Evolutionary conservation across 139 green algal species (phyloP).

Genomic region (Coelastrella sp.): DNA sequence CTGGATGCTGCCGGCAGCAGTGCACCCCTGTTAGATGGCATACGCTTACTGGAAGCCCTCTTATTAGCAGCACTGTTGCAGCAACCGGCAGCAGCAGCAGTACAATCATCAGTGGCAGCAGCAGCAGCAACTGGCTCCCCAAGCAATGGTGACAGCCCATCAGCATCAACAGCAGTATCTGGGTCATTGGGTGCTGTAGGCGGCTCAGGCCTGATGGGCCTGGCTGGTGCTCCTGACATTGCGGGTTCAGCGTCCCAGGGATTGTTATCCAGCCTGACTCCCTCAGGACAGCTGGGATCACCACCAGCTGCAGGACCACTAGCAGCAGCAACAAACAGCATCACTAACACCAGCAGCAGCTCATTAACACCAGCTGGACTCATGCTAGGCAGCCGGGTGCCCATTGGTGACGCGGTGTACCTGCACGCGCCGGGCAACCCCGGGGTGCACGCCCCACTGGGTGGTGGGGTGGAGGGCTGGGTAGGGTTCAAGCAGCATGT

Average conservation of each 20-base stretch:
- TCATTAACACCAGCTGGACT: neutral
- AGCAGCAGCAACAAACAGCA: neutral
- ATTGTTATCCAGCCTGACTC: neutral
- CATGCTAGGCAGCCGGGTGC: neutral
- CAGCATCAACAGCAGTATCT: neutral
- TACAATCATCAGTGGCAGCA: neutral
- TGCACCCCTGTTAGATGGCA: neutral
- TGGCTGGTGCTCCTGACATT: slow-evolving; percentile 4
- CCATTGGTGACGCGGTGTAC: neutral
- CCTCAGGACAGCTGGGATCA: neutral
- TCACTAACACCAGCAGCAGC: neutral
- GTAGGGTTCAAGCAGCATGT: slow-evolving; percentile 64
- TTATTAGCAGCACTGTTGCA: slow-evolving; percentile 38
- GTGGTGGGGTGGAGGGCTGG: slow-evolving; percentile 62
- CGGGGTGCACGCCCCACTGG: slow-evolving; percentile 29
- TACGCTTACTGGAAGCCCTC: slow-evolving; percentile 19
- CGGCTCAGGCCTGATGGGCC: slow-evolving; percentile 6
- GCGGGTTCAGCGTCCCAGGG: neutral
- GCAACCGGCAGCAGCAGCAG: neutral
- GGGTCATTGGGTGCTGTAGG: neutral
- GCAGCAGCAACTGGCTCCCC: neutral
- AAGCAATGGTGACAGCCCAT: neutral
- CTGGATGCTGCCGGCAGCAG: slow-evolving; percentile 13
- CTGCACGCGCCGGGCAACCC: slow-evolving; percentile 37
- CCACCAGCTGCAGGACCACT: neutral